Base-by-base conservation (phyloP, 768 basidiomycete genomes). In the Galerina marginata region DNA sequence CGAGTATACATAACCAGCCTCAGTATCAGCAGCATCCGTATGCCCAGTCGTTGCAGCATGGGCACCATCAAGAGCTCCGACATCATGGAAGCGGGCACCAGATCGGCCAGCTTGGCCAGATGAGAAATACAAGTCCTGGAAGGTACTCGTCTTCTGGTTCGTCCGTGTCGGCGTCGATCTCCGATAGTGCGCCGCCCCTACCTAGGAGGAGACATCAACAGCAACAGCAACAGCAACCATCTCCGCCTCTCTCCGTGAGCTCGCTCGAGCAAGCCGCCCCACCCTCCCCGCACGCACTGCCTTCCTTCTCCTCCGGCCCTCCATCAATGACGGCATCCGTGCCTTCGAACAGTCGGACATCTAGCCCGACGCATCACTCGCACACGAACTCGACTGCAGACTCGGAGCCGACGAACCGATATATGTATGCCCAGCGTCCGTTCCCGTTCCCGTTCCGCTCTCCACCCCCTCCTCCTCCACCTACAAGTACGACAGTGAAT, bases 191-290 rank as follows among this genome's bases (percentile, higher is more conserved):
- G 0, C 74, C 75, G 5, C 75, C 77, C 9, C 65, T 78, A 12
- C 79, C 78, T 1, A 69, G 65, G 54, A 64, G 77, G 52, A 63
- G 74, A 9, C 66, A 69, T 15, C 55, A 29, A 3, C 29, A 6
- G 29, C 6, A 33, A 1, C 64, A 57, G 36, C 29, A 46, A 1
- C 72, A 71, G 40, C 67, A 70, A 26, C 71, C 75, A 1, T 79
- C 79, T 2, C 78, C 81, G 9, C 76, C 80, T 0, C 62, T 76
- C 23, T 83, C 81, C 6, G 67, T 73, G 7, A 79, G 71, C 62
- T 83, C 82, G 0, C 70, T 81, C 39, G 81, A 82, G 64, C 79
- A 82, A 54, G 79, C 83, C 6, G 82, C 82, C 0, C 60, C 81
- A 3, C 80, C 81, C 12, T 64, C 63, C 16, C 54, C 69, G 4